phyloP scores from a whole-genome alignment of 176 grass and related monocot genomes.

The Oryza coarctata region DNA sequence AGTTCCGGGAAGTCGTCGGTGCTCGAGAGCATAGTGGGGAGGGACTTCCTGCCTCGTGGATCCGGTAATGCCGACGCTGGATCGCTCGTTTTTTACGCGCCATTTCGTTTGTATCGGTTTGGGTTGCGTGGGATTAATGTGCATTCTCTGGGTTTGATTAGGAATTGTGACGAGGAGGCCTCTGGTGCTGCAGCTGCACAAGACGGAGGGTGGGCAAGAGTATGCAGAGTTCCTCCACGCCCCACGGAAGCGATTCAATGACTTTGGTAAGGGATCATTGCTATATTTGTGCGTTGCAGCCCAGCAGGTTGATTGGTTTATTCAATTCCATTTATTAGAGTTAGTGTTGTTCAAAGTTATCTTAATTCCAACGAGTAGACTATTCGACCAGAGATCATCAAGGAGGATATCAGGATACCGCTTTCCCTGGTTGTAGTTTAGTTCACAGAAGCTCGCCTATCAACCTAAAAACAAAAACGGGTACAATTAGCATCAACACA shows the following conservation, averaged over 20 bases:
- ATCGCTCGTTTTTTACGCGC: slow-evolving; percentile 14
- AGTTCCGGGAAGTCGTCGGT: slow-evolving; percentile 99
- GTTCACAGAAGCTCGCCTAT: background rate
- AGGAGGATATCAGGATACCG: background rate
- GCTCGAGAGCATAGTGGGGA: slow-evolving; percentile 98
- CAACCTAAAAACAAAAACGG: background rate
- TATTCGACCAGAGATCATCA: background rate
- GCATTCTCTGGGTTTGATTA: slow-evolving; percentile 29
- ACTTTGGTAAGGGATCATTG: slow-evolving; percentile 62
- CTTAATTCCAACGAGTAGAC: background rate
- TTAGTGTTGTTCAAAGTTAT: background rate
- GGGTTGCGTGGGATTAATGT: background rate
- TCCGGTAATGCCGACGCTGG: slow-evolving; percentile 74
- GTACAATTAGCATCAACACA: background rate
- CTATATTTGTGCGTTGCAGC: background rate
- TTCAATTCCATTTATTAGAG: background rate
- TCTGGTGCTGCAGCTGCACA: slow-evolving; percentile 95
- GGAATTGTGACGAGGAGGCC: slow-evolving; percentile 98
- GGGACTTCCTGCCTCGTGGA: slow-evolving; percentile 99
- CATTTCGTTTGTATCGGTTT: slow-evolving; percentile 27
- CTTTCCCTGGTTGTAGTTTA: background rate
- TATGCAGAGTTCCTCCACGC: slow-evolving; percentile 94
- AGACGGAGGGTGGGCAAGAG: slow-evolving; percentile 75
- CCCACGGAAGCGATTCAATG: slow-evolving; percentile 69
- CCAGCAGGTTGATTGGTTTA: slow-evolving; percentile 5